Conservation (phyloP, 805 yeast species). For the Kuraishia hungarica region DNA sequence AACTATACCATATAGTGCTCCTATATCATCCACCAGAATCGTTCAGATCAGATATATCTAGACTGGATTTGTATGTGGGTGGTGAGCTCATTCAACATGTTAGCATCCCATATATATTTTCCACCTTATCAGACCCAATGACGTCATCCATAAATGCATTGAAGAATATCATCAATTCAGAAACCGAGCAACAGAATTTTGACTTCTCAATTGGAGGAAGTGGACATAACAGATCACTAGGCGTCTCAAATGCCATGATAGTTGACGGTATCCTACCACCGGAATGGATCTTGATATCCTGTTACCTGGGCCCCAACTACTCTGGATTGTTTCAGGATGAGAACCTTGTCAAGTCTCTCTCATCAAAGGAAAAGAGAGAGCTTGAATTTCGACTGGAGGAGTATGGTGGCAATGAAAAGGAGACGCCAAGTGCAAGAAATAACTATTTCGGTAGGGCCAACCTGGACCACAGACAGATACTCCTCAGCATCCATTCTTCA, state of each 20-base stretch:
- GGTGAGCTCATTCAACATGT: conserved; percentile 34
- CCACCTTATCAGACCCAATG: background rate
- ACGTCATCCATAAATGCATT: background rate
- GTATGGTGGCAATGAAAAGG: background rate
- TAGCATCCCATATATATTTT: conserved; percentile 8
- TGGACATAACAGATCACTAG: conserved; percentile 4
- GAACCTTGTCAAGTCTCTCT: conserved; percentile 30
- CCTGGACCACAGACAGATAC: background rate
- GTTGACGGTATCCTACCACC: conserved; percentile 16
- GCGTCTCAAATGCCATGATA: too few species aligned
- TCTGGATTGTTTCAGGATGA: conserved; percentile 32
- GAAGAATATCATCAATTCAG: background rate
- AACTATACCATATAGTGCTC: conserved; percentile 17
- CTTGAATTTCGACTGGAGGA: conserved; percentile 2
- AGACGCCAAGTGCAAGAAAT: background rate
- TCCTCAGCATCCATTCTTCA: background rate
- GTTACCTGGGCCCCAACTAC: conserved; percentile 41
- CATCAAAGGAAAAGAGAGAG: conserved; percentile 14
- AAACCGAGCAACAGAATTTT: background rate
- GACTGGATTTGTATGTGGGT: conserved; percentile 37
- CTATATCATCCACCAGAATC: conserved; percentile 15
- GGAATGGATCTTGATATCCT: conserved; percentile 46
- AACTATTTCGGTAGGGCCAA: background rate
- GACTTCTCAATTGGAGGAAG: conserved; percentile 28
- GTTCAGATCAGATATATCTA: conserved; percentile 15